Evolutionary conservation across 257 asterid genomes (phyloP), one percentile per base, ranked within the genome.

Genomic region (Perilla frutescens): DNA sequence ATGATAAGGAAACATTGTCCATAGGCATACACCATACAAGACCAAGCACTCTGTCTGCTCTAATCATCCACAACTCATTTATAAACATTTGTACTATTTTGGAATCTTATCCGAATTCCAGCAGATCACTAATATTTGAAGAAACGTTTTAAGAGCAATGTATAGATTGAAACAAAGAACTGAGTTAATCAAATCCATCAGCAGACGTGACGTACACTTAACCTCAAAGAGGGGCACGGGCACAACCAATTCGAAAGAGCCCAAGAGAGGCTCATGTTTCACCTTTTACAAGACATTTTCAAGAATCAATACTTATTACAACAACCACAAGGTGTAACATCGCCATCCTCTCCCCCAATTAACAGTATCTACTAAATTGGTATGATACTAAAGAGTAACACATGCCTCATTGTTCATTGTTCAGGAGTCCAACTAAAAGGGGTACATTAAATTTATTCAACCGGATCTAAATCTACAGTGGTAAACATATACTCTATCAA

Each of bases 381-480:
- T 66, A 63, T 15, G 20, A 67, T 36, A 36, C 32, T n/a, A 63
- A 39, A n/a, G 20, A 31, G 47, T 53, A 37, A 40, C 39, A 47
- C 60, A 37, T 62, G 64, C 8, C 62, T 13, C 53, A 44, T 54
- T 63, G 53, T 14, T 70, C 77, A 66, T 34, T 26, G 54, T 36
- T 71, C 68, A 6, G 34, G 70, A 71, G 60, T 50, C 68, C 75
- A 82, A 63, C 62, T 71, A 32, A 66, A 20, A 31, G 26, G 37
- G 62, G 37, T 36, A 78, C 59, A 66, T 70, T 62, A 69, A 15
- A 58, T 79, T 81, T 76, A 84, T 79, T 80, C 68, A 44, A 62
- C 71, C 73, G 11, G 32, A 61, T 59, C 54, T 34, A 50, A 47
- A 40, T 29, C 43, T 75, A 75, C 53, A 44, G 31, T 9, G 72